phyloP scores from a whole-genome alignment of 495 filamentous ascomycete species.

The Darksidea phi region DNA sequence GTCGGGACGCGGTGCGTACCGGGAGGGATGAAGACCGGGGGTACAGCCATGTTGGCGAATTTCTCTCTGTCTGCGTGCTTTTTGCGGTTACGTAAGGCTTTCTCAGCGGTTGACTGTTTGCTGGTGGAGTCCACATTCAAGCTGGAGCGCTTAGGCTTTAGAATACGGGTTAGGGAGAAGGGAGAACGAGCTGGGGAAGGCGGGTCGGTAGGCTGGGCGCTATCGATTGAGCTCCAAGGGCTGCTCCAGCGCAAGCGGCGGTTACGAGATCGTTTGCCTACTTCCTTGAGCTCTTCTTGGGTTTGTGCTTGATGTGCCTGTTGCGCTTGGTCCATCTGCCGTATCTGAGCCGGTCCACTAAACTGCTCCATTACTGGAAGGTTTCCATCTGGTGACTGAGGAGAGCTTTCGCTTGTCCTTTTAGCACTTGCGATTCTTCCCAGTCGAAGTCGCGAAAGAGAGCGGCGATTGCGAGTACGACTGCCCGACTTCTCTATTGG shows the following conservation, averaged over 20 bases:
- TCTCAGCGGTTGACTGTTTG: background rate
- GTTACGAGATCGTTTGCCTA: slow-evolving; percentile 7
- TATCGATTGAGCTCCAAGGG: background rate
- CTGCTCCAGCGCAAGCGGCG: slow-evolving; percentile 15
- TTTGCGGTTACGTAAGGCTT: background rate
- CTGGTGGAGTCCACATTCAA: background rate
- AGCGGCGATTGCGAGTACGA: background rate
- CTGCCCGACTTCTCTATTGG: background rate
- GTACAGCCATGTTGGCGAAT: slow-evolving; percentile 7
- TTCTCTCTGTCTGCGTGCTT: background rate
- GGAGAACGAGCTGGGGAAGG: background rate
- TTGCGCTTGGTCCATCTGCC: too few species aligned
- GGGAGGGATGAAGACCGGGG: slow-evolving; percentile 22
- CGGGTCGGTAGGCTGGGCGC: background rate
- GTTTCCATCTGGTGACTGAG: background rate
- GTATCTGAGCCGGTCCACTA: background rate
- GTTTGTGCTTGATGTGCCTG: background rate
- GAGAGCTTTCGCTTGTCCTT: background rate
- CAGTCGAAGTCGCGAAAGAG: background rate
- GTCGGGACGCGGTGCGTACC: slow-evolving; percentile 17
- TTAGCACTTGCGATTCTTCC: background rate
- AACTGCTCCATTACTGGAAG: background rate
- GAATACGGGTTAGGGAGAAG: background rate
- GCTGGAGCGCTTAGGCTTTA: too few species aligned
- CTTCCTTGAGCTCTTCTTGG: background rate